phyloP scores from a whole-genome alignment of 2,329 filamentous ascomycete species.

The Trichoderma afroharzianum region DNA sequence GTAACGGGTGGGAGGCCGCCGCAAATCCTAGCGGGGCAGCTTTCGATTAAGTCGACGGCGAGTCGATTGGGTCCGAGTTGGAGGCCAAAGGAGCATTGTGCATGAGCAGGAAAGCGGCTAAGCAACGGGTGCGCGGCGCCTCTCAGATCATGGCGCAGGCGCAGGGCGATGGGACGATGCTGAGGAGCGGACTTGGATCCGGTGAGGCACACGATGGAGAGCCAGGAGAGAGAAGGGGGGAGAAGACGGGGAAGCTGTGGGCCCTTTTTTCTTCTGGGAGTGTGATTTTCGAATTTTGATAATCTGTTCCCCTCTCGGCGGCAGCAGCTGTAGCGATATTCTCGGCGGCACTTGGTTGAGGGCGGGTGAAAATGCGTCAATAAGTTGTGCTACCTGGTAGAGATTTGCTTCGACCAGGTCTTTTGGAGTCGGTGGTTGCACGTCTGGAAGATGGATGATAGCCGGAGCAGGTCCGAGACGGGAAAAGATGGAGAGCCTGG shows the following conservation, averaged over 20 bases:
- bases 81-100: conserved; percentile 20
- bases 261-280: background rate
- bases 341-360: background rate
- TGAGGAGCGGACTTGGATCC: background rate
- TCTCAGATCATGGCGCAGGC: conserved; percentile 18
- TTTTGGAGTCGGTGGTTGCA: background rate
- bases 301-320: background rate
- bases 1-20: conserved; percentile 17
- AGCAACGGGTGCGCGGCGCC: conserved; percentile 1
- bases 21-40: conserved; percentile 17
- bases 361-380: background rate
- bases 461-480: background rate
- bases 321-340: background rate
- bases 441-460: background rate
- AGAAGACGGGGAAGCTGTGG: background rate
- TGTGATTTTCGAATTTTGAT: background rate
- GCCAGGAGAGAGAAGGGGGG: background rate
- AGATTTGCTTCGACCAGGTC: background rate
- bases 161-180: conserved; percentile 2
- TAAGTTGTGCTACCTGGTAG: background rate
- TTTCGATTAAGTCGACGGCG: conserved; percentile 14
- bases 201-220: background rate
- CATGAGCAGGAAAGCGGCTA: conserved; percentile 1
- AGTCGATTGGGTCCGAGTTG: conserved; percentile 14
- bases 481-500: conserved; percentile 1